Percentiles rank a stretch among this genome's conserved stretches.
Conservation (phyloP, 2,329 filamentous ascomycete species). For the Aureobasidium uvarum region DNA sequence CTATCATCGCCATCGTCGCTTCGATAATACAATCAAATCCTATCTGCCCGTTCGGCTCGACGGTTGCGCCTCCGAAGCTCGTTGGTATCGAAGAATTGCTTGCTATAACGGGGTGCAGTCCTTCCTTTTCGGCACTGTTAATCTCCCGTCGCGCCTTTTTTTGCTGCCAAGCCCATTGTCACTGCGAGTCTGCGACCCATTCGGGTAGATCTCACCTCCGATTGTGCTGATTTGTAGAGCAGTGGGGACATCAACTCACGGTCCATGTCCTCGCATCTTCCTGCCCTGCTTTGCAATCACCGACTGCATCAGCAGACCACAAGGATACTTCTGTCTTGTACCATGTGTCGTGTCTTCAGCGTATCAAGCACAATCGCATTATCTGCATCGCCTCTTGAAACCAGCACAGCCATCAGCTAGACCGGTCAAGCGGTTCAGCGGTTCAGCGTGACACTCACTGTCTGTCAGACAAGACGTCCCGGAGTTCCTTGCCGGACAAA, state of each 20-base stretch:
- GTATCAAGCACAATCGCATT: conserved; percentile 9
- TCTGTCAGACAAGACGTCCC: conserved; percentile 7
- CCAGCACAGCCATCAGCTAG: conserved; percentile 18
- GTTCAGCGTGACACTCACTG: background rate
- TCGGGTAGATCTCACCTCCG: conserved; percentile 18
- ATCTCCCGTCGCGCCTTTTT: conserved; percentile 23
- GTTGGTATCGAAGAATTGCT: conserved; percentile 16
- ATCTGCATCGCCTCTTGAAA: conserved; percentile 6
- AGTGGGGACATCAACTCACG: conserved; percentile 13
- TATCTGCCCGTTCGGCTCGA: conserved; percentile 13
- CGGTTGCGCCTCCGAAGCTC: conserved; percentile 4
- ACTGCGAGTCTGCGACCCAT: conserved; percentile 5
- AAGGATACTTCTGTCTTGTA: conserved; percentile 16
- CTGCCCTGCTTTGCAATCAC: conserved; percentile 21
- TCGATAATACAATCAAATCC: conserved; percentile 8
- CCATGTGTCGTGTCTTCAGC: conserved; percentile 9
- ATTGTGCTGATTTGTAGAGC: background rate
- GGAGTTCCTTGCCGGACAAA: conserved; percentile 25
- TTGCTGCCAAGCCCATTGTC: conserved; percentile 14
- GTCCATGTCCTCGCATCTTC: conserved; percentile 10
- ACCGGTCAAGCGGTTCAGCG: conserved; percentile 1
- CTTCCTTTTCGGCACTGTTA: conserved; percentile 20
- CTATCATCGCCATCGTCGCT: conserved; percentile 1
- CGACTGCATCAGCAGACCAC: conserved; percentile 13
- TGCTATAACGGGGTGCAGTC: conserved; percentile 7